These are phyloP conservation scores for Gossypioides kirkii DNA, from an alignment of 345 rosid species.

Conservation along the genomic window DNA sequence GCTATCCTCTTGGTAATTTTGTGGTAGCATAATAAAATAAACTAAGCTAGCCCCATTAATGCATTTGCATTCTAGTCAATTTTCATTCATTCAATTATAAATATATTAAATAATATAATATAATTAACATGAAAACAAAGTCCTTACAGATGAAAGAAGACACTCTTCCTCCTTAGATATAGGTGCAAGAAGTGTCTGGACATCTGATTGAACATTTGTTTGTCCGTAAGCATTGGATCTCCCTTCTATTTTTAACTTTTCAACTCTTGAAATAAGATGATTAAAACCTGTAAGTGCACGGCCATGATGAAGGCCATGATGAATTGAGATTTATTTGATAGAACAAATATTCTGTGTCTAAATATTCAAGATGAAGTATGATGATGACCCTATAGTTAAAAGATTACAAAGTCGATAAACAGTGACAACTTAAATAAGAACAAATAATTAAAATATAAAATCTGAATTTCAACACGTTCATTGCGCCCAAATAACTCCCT, in stretches of 20 bases:
- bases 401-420: no score
- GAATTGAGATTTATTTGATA: neutral
- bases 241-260: constrained; percentile 60
- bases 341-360: neutral
- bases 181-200: constrained; percentile 86
- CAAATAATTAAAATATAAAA: no score
- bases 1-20: neutral
- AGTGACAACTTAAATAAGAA: no score
- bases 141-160: constrained; percentile 79
- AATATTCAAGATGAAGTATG: neutral
- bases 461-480: no score
- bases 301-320: constrained; percentile 55
- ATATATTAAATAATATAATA: neutral
- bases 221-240: constrained; percentile 52
- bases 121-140: constrained; percentile 18
- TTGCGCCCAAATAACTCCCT: no score
- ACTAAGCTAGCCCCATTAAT: neutral
- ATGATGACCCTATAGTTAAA: neutral
- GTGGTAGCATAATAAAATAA: constrained; percentile 8
- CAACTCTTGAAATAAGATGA: constrained; percentile 62
- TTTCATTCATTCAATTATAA: constrained; percentile 11
- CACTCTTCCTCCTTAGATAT: constrained; percentile 56
- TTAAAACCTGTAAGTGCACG: constrained; percentile 94
- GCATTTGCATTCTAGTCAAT: neutral
- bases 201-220: constrained; percentile 75